Percentiles rank a stretch among this genome's conserved stretches.
Evolutionary conservation across 208 protist species (phyloP).

Genomic region (Acanthamoeba rhysodes): DNA sequence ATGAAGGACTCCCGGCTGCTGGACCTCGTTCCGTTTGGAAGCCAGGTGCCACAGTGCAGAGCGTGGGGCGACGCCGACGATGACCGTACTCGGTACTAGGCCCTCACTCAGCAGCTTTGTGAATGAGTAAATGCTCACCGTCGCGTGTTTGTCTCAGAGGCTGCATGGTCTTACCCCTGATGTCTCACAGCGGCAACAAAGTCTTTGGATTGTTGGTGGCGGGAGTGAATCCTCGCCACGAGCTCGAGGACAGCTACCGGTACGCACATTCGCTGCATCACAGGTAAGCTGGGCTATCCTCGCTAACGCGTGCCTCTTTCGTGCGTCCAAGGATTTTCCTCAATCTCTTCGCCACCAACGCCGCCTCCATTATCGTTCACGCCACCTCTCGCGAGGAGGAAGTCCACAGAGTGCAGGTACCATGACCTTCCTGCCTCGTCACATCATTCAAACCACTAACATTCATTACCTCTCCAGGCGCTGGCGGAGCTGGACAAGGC

Average conservation of each 20-base stretch:
- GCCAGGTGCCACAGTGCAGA: neutral
- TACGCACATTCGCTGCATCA: neutral
- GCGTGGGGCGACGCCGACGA: neutral
- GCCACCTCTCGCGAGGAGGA: slow-evolving; percentile 41
- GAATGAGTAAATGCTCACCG: too few relatives aligned
- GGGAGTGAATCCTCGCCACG: too few relatives aligned
- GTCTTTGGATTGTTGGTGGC: neutral
- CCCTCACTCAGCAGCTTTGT: neutral
- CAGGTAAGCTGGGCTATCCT: too few relatives aligned
- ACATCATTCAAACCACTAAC: too few relatives aligned
- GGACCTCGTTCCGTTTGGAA: neutral
- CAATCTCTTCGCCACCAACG: slow-evolving; percentile 25
- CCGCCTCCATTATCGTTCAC: neutral
- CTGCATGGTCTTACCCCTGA: neutral
- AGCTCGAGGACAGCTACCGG: slow-evolving; percentile 37
- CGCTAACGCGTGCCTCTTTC: too few relatives aligned
- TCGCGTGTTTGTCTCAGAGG: too few relatives aligned
- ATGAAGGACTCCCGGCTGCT: neutral
- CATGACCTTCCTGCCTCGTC: too few relatives aligned
- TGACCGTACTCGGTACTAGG: neutral
- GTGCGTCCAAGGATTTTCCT: slow-evolving; percentile 22
- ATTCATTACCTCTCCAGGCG: too few relatives aligned
- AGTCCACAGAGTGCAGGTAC: neutral
- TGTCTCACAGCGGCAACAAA: neutral
- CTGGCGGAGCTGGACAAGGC: neutral